Conservation (phyloP, 352 stramenopile genomes). For the Globisporangium splendens region DNA sequence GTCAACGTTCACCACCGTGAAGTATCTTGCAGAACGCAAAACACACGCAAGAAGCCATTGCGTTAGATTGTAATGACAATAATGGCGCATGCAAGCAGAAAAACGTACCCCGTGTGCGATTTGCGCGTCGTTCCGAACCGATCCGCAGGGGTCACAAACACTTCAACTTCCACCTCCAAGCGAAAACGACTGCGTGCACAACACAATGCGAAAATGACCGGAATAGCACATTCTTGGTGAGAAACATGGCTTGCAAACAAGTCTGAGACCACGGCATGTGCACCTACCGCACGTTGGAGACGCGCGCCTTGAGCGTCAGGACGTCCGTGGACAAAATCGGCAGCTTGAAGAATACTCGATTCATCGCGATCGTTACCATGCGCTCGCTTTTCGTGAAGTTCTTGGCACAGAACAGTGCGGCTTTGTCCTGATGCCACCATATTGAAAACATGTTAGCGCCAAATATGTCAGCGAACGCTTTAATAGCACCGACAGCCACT, state of each 20-base stretch:
- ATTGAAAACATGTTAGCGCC: no score
- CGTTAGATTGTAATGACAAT: not conserved
- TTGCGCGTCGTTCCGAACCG: slow-evolving; percentile 37
- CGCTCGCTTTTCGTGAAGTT: slow-evolving; percentile 71
- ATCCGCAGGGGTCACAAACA: slow-evolving; percentile 57
- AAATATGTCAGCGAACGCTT: not conserved
- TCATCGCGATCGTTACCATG: slow-evolving; percentile 66
- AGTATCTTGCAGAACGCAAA: slow-evolving; percentile 28
- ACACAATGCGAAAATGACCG: not conserved
- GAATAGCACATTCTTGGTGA: not conserved
- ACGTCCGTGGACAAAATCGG: slow-evolving; percentile 66
- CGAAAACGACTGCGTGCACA: slow-evolving; percentile 43
- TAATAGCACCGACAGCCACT: not conserved
- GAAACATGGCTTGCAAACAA: not conserved
- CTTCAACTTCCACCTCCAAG: slow-evolving; percentile 71
- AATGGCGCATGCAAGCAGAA: not conserved
- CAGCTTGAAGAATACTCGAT: slow-evolving; percentile 70
- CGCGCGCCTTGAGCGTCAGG: slow-evolving; percentile 57
- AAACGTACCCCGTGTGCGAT: slow-evolving; percentile 51
- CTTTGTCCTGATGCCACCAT: slow-evolving; percentile 69
- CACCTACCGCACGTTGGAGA: slow-evolving; percentile 51
- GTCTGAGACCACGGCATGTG: not conserved
- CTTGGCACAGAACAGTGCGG: slow-evolving; percentile 53
- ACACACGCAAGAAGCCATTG: not conserved
- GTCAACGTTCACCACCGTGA: slow-evolving; percentile 68